A percentile compares a stretch with the other conserved stretches of the same genome.
Evolutionary conservation across 2,329 filamentous ascomycete species (phyloP).

Genomic region (Cladosporium sp.): DNA sequence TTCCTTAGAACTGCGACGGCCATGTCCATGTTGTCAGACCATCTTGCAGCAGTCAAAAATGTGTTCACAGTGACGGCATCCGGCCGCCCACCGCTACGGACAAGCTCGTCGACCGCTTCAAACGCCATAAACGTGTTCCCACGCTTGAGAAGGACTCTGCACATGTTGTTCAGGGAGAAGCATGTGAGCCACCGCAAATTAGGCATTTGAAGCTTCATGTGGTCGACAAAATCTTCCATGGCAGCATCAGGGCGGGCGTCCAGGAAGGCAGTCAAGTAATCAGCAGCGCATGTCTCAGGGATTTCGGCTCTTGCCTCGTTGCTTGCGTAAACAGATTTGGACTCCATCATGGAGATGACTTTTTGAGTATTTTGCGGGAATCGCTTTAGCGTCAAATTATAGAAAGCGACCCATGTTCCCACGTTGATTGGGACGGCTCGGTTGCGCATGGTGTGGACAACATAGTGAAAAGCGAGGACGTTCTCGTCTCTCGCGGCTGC

Average conservation of each 20-base stretch:
- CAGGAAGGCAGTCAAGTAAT: constrained; percentile 14
- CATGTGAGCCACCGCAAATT: constrained; percentile 23
- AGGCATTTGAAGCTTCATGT: neutral
- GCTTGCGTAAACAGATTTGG: constrained; percentile 19
- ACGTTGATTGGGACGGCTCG: constrained; percentile 15
- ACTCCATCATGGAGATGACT: constrained; percentile 21
- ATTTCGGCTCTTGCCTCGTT: constrained; percentile 12
- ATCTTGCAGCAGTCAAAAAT: constrained; percentile 20
- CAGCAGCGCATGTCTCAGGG: constrained; percentile 15
- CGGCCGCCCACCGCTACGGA: constrained; percentile 10
- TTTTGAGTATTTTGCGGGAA: constrained; percentile 11
- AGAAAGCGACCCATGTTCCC: constrained; percentile 24
- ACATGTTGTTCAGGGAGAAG: constrained; percentile 21
- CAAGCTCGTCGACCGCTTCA: constrained; percentile 18
- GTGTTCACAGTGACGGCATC: constrained; percentile 23
- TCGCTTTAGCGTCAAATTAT: constrained; percentile 19
- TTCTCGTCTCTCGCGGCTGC: constrained; percentile 21
- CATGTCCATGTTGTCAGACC: constrained; percentile 14
- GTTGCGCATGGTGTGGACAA: constrained; percentile 23
- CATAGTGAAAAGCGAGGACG: constrained; percentile 25
- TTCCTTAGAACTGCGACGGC: constrained; percentile 18
- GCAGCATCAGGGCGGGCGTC: neutral
- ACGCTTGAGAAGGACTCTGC: constrained; percentile 17
- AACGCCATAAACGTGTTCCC: constrained; percentile 22
- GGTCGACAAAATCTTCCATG: constrained; percentile 17